A percentile compares a stretch with the other conserved stretches of the same genome.
Conservation (phyloP, 2,329 filamentous ascomycete species). For the Thelonectria rubi region DNA sequence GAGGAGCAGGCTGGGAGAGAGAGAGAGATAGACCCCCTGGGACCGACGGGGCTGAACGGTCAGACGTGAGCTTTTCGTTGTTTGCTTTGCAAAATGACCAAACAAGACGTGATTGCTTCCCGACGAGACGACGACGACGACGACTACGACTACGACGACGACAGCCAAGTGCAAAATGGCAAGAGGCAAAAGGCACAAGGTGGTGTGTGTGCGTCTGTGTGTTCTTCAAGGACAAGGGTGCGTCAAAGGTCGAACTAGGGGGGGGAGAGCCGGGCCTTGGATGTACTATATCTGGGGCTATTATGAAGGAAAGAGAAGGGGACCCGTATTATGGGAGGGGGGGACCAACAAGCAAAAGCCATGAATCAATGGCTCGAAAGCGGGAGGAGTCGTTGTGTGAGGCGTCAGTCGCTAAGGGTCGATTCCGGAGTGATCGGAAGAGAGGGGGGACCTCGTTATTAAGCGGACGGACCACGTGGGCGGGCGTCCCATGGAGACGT, state of each 20-base stretch:
- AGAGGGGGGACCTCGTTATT: neutral
- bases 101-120: slow-evolving; percentile 2
- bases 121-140: too few species aligned
- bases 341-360: neutral
- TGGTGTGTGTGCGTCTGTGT: slow-evolving; percentile 29
- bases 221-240: slow-evolving; percentile 25
- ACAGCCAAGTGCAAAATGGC: too few species aligned
- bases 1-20: slow-evolving; percentile 22
- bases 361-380: neutral
- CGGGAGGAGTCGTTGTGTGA: neutral
- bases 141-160: too few species aligned
- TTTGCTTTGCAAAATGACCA: too few species aligned
- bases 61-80: slow-evolving; percentile 6
- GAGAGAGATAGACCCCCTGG: slow-evolving; percentile 13
- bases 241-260: slow-evolving; percentile 17
- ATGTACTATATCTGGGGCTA: slow-evolving; percentile 23
- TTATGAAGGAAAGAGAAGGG: neutral
- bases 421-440: slow-evolving; percentile 15
- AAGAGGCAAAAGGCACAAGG: too few species aligned
- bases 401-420: too few species aligned
- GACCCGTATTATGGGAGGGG: slow-evolving; percentile 8
- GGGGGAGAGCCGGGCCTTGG: slow-evolving; percentile 5
- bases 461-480: slow-evolving; percentile 34
- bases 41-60: slow-evolving; percentile 7
- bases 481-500: slow-evolving; percentile 24